Evolutionary conservation across 2,329 filamentous ascomycete species (phyloP), one percentile per base, ranked within the genome.

Genomic region (Epichloe sibirici): DNA sequence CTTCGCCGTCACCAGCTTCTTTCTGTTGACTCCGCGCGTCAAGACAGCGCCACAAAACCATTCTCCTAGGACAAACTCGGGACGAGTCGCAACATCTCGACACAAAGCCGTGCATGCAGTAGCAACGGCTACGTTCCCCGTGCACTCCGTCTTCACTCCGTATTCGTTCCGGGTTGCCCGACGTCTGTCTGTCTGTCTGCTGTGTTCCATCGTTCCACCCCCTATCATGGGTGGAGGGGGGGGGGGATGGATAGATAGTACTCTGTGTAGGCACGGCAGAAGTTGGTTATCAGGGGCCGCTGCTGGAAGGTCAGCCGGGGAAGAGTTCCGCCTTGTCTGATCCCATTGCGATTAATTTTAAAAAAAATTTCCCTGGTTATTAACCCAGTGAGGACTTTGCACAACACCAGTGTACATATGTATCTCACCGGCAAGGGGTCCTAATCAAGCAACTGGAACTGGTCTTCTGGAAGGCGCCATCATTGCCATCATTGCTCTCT

Each of bases 321-420:
- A 66, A 59, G 25, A 42, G 59, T 65, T 65, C 63, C 64, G 63
- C 56, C 43, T 46, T 54, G 55, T 59, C 55, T 56, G 48, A 43
- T 43, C 17, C 51, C 56, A 55, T 57, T 57, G 58, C 52, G 51
- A 55, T 57, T 65, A 63, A 66, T 65, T 63, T 65, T 56, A 63
- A 59, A 59, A 52, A 56, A 51, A 56, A 48, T 55, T 59, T 59
- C 57, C 53, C 51, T 60, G 57, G 43, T 53, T 61, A 59, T 51
- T 38, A 50, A 9, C 39, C 39, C n/a, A 37, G 13, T 35, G 35
- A 9, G 34, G 31, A 49, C 31, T 39, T 51, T 38, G 31, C 40
- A 51, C 13, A 17, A 15, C 39, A 35, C 39, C 23, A 35, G 23
- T 39, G 38, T 17, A 17, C 17, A 17, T 17, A 17, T 17, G 17